Conservation (phyloP, 192 early-diverging fungal genomes). For the Podila clonocystis region DNA sequence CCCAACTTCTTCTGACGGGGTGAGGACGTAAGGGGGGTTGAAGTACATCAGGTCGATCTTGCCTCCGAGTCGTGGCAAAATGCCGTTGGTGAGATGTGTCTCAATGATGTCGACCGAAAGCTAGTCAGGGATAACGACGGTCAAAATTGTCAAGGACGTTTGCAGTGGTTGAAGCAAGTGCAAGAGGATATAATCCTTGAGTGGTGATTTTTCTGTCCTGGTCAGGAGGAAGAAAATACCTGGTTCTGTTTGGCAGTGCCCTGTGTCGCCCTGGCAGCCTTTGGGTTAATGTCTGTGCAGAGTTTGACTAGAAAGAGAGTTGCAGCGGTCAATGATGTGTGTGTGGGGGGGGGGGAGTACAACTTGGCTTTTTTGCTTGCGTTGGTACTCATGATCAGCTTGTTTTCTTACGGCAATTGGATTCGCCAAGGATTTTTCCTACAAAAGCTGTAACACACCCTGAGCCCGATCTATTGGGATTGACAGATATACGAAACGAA, state of each 20-base stretch:
- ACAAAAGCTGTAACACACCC: conserved; percentile 90
- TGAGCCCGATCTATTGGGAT: conserved; percentile 71
- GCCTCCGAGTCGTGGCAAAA: conserved; percentile 63
- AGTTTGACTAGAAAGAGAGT: conserved; percentile 57
- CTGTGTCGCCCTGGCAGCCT: conserved; percentile 72
- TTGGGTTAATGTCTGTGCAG: conserved; percentile 86
- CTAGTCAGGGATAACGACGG: conserved; percentile 13
- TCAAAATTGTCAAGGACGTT: background rate
- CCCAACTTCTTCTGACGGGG: conserved; percentile 82
- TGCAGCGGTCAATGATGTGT: conserved; percentile 1
- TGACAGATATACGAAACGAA: too few species aligned
- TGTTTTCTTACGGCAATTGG: conserved; percentile 50
- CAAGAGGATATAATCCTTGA: too few species aligned
- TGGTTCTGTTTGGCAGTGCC: conserved; percentile 69
- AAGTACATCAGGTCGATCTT: conserved; percentile 86
- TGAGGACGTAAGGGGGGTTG: conserved; percentile 97
- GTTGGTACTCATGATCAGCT: too few species aligned
- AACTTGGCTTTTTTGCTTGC: background rate
- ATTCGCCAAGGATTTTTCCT: conserved; percentile 57
- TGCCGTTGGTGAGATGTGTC: conserved; percentile 66
- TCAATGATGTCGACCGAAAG: conserved; percentile 71
- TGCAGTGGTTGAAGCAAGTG: too few species aligned
- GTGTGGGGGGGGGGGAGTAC: background rate
- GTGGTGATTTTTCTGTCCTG: too few species aligned
- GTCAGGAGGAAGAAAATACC: background rate